Evolutionary conservation across 2,329 filamentous ascomycete genomes (phyloP).

Genomic region (Teratosphaeria pseudoeucalypti): DNA sequence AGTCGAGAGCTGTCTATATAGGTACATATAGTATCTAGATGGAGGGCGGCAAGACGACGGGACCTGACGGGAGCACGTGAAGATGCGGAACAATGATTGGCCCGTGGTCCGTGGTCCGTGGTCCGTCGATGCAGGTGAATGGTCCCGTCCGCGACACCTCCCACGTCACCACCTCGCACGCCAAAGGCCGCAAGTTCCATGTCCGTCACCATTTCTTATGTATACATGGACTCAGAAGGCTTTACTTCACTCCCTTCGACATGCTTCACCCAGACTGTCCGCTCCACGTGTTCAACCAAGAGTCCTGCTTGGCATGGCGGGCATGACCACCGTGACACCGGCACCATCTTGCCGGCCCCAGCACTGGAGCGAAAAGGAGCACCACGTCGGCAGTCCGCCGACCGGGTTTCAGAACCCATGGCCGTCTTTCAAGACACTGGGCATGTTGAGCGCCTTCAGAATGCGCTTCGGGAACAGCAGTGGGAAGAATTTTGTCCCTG

Average conservation of each 20-base stretch:
- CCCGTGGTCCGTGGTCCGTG: background rate
- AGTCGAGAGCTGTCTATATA: background rate
- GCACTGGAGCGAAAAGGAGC: conserved; percentile 9
- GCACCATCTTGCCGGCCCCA: background rate
- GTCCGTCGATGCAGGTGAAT: too few species aligned
- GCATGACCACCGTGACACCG: background rate
- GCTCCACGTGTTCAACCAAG: background rate
- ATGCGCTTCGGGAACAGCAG: conserved; percentile 27
- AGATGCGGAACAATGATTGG: background rate
- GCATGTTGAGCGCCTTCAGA: conserved; percentile 22
- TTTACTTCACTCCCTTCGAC: background rate
- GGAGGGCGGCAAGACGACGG: too few species aligned
- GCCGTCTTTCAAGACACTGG: conserved; percentile 29
- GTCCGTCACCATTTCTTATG: background rate
- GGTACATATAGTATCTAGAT: too few species aligned
- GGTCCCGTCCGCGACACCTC: background rate
- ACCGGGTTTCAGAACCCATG: conserved; percentile 41
- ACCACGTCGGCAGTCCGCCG: conserved; percentile 35
- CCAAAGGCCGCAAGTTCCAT: background rate
- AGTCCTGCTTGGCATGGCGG: background rate
- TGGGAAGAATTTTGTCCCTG: conserved; percentile 36
- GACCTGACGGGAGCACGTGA: background rate
- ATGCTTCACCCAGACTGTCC: background rate
- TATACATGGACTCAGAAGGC: background rate
- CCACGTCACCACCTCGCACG: background rate